Percentiles rank a stretch among this genome's conserved stretches.
These are phyloP conservation scores for Sechiopsis laciniata DNA, from an alignment of 306 rosid genomes.

Conservation along the genomic window DNA sequence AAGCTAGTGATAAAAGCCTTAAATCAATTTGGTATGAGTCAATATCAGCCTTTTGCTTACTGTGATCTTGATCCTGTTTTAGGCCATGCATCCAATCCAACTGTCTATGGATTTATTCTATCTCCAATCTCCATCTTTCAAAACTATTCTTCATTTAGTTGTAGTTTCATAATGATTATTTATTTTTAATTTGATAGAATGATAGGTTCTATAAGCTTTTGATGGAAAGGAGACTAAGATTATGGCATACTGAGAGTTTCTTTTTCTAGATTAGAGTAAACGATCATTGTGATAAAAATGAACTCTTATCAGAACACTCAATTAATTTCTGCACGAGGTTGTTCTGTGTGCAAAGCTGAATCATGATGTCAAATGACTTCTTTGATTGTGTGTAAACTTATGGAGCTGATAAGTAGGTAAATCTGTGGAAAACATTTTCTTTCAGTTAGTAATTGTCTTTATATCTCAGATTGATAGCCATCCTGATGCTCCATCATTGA, in stretches of 20 bases:
- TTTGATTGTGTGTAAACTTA: background rate
- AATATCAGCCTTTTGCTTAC: background rate
- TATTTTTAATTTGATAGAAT: background rate
- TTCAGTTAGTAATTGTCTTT: background rate
- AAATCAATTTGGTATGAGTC: background rate
- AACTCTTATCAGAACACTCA: background rate
- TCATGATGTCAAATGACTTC: background rate
- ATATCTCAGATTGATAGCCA: conserved; percentile 13
- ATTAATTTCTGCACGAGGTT: background rate
- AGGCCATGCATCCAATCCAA: background rate
- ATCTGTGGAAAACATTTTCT: background rate
- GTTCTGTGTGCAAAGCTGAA: background rate
- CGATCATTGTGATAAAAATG: background rate
- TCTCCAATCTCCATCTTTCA: background rate
- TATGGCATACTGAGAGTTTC: conserved; percentile 3
- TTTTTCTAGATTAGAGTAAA: background rate
- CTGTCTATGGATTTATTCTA: background rate
- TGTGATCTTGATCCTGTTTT: background rate
- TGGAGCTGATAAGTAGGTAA: background rate
- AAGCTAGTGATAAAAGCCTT: conserved; percentile 11
- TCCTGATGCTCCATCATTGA: background rate
- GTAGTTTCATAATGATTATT: background rate
- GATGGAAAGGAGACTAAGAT: conserved; percentile 8
- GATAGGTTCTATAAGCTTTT: background rate
- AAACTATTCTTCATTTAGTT: background rate